phyloP scores from a whole-genome alignment of 306 rosid genomes.

The Hippophae rhamnoides region DNA sequence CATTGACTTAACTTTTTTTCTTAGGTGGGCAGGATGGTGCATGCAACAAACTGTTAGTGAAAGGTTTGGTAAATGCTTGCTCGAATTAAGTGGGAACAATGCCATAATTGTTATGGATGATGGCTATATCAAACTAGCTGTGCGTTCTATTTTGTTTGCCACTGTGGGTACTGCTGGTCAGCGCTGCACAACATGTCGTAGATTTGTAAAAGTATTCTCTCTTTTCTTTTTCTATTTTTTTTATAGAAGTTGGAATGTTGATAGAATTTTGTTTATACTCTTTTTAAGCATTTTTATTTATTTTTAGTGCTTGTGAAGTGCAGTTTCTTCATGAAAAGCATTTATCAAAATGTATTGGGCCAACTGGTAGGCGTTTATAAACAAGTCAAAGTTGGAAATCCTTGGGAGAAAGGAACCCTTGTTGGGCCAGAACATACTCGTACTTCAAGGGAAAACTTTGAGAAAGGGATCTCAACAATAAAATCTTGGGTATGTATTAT shows the following conservation, averaged over 20 bases:
- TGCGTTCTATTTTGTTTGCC: constrained; percentile 84
- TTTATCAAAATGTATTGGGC: constrained; percentile 57
- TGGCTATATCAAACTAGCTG: constrained; percentile 73
- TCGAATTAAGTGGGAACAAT: constrained; percentile 92
- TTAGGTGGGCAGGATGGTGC: constrained; percentile 65
- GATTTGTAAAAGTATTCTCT: constrained; percentile 54
- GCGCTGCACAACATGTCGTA: constrained; percentile 92
- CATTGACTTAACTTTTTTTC: constrained; percentile 3
- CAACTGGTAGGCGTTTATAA: constrained; percentile 69
- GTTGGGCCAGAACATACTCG: constrained; percentile 91
- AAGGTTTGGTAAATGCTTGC: constrained; percentile 81
- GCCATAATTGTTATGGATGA: constrained; percentile 92
- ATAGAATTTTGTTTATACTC: background rate
- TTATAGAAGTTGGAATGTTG: background rate
- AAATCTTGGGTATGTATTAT: constrained; percentile 64
- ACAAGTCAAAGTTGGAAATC: constrained; percentile 93
- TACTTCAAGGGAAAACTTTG: constrained; percentile 59
- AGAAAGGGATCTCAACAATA: constrained; percentile 61
- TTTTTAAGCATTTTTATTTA: background rate
- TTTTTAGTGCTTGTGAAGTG: background rate
- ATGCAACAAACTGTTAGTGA: constrained; percentile 56
- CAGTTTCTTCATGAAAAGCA: constrained; percentile 76
- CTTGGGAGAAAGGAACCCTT: constrained; percentile 73
- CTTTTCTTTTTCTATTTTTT: constrained; percentile 10
- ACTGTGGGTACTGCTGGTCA: constrained; percentile 99